These are phyloP conservation scores for Cercospora janseana DNA, from an alignment of 2,329 filamentous ascomycete genomes.

Conservation along the genomic window DNA sequence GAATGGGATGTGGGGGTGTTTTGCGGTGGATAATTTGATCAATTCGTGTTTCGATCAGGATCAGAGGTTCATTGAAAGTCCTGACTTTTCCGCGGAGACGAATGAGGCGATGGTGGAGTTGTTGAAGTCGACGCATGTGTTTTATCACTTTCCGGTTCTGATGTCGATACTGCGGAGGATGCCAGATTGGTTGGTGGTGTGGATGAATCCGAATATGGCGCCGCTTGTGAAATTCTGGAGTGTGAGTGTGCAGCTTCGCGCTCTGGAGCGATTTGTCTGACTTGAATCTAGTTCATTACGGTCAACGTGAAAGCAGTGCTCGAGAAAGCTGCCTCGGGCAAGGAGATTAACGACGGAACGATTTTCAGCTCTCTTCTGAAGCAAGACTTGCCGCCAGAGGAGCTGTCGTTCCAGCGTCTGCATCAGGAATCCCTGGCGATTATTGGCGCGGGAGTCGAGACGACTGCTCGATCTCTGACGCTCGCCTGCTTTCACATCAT, in stretches of 20 bases:
- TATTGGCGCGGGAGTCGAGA: slow-evolving; percentile 49
- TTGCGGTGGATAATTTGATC: slow-evolving; percentile 18
- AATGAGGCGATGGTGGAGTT: slow-evolving; percentile 12
- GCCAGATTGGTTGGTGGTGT: background rate
- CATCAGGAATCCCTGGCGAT: slow-evolving; percentile 47
- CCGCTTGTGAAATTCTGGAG: slow-evolving; percentile 8
- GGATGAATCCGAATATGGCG: slow-evolving; percentile 6
- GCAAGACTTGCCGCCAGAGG: slow-evolving; percentile 30
- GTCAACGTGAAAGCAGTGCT: slow-evolving; percentile 1
- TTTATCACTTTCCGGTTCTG: slow-evolving; percentile 4
- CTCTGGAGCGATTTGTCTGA: background rate
- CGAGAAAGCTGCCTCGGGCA: background rate
- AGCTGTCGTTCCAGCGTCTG: slow-evolving; percentile 37
- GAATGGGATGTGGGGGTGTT: slow-evolving; percentile 17
- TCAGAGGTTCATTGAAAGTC: slow-evolving; percentile 12
- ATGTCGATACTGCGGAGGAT: slow-evolving; percentile 5
- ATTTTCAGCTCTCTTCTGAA: slow-evolving; percentile 18
- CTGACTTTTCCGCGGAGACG: slow-evolving; percentile 7
- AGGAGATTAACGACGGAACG: slow-evolving; percentile 7
- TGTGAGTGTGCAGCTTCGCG: background rate
- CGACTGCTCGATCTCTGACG: slow-evolving; percentile 44
- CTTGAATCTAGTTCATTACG: background rate
- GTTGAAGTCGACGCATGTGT: background rate
- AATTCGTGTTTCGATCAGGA: slow-evolving; percentile 14
- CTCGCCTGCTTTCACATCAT: slow-evolving; percentile 45